A percentile compares a stretch with the other conserved stretches of the same genome.
phyloP scores from a whole-genome alignment of 768 basidiomycete species.

The Leccinum subgranulosum region DNA sequence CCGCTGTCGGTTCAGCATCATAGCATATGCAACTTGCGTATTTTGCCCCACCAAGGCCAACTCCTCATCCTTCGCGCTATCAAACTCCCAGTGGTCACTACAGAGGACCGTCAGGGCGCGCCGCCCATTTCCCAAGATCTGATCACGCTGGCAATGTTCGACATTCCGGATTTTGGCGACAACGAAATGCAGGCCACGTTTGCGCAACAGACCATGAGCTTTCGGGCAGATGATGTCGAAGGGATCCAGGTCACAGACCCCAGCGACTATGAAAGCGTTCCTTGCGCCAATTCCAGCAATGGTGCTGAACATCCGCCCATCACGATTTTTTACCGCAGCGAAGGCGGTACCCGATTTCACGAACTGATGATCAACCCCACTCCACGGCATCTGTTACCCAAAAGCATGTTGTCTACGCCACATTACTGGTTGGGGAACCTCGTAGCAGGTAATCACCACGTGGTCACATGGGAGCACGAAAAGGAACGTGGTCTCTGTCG shows the following conservation, averaged over 20 bases:
- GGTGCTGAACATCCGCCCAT: slow-evolving; percentile 30
- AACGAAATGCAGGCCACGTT: slow-evolving; percentile 25
- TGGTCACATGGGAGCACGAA: slow-evolving; percentile 27
- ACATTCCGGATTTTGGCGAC: slow-evolving; percentile 30
- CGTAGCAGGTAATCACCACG: slow-evolving; percentile 22
- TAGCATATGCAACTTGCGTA: slow-evolving; percentile 49
- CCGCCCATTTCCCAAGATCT: slow-evolving; percentile 25
- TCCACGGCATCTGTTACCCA: slow-evolving; percentile 18
- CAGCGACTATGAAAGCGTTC: slow-evolving; percentile 19
- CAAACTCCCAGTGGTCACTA: slow-evolving; percentile 13
- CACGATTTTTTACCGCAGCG: slow-evolving; percentile 33
- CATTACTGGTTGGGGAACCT: slow-evolving; percentile 30
- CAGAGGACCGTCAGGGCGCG: slow-evolving; percentile 3
- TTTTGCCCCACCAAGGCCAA: slow-evolving; percentile 49
- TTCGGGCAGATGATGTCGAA: slow-evolving; percentile 31
- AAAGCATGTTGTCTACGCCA: slow-evolving; percentile 22
- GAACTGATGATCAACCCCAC: slow-evolving; percentile 30
- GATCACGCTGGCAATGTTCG: slow-evolving; percentile 30
- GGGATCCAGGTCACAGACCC: slow-evolving; percentile 35
- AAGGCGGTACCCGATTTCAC: slow-evolving; percentile 26
- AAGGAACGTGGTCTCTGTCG: slow-evolving; percentile 22
- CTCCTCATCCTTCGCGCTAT: slow-evolving; percentile 50
- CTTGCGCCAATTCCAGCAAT: slow-evolving; percentile 13
- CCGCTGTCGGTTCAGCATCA: slow-evolving; percentile 35
- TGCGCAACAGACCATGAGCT: slow-evolving; percentile 28